Percentiles rank a stretch among this genome's conserved stretches.
Conservation (phyloP, 2,329 filamentous ascomycete genomes). For the Colletotrichum agaves region DNA sequence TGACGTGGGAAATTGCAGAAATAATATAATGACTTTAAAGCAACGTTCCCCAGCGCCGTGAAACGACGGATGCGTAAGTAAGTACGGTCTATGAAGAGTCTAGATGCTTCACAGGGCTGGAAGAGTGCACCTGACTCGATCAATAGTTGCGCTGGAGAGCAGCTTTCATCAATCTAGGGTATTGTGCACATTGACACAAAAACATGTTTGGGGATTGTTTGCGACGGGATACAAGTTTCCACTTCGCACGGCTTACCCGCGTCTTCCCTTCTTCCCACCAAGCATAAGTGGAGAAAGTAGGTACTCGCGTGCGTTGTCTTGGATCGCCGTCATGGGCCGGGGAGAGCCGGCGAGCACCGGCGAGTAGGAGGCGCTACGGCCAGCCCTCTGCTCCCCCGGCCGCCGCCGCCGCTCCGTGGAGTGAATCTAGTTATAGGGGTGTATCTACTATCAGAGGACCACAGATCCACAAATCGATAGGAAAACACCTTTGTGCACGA, state of each 20-base stretch:
- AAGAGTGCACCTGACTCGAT: background rate
- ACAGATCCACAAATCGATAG: background rate
- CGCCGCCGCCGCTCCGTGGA: slow-evolving; percentile 18
- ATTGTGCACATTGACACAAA: background rate
- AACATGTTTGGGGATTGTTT: slow-evolving; percentile 22
- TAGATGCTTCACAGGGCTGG: slow-evolving; percentile 36
- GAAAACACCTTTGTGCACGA: slow-evolving; percentile 19
- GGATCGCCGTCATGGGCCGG: slow-evolving; percentile 31
- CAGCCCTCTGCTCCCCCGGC: background rate
- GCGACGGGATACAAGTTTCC: background rate
- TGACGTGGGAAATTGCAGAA: background rate
- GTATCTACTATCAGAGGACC: background rate
- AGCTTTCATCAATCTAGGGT: slow-evolving; percentile 1
- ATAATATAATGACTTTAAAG: background rate
- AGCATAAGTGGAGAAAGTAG: background rate
- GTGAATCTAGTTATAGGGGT: slow-evolving; percentile 2
- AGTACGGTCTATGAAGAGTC: slow-evolving; percentile 27
- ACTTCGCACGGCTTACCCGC: background rate
- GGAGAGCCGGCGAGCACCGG: slow-evolving; percentile 32
- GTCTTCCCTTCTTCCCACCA: background rate
- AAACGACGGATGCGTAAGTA: slow-evolving; percentile 25
- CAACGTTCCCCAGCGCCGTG: slow-evolving; percentile 14
- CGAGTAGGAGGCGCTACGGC: slow-evolving; percentile 7
- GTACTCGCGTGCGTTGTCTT: slow-evolving; percentile 24
- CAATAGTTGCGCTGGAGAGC: slow-evolving; percentile 1